These are phyloP conservation scores for Cyclanthera cordifolia DNA, from an alignment of 306 rosid species.

Conservation along the genomic window DNA sequence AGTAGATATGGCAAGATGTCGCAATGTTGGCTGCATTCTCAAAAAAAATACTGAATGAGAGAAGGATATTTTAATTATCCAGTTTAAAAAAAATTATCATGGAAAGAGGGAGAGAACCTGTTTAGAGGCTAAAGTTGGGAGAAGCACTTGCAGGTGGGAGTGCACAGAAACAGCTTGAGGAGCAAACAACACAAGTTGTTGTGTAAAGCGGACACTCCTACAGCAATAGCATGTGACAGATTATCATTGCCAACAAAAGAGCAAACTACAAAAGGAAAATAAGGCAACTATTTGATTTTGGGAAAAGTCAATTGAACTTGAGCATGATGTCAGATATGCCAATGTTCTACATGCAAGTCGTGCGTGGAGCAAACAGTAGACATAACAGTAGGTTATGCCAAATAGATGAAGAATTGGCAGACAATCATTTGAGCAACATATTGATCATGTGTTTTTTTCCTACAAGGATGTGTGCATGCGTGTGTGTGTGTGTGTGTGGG, in stretches of 20 bases:
- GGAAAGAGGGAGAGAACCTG: conserved; percentile 54
- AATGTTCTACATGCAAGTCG: neutral
- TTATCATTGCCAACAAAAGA: conserved; percentile 1
- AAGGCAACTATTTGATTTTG: neutral
- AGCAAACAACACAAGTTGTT: conserved; percentile 95
- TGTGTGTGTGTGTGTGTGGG: neutral
- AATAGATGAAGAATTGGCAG: neutral
- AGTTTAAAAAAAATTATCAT: too few relatives aligned
- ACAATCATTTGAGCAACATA: too few relatives aligned
- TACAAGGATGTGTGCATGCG: neutral
- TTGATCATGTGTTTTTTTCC: too few relatives aligned
- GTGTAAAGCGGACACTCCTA: conserved; percentile 95
- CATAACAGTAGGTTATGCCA: neutral
- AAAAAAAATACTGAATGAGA: neutral
- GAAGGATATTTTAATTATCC: neutral
- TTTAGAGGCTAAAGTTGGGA: conserved; percentile 40
- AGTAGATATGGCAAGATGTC: conserved; percentile 92
- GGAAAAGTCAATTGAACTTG: neutral
- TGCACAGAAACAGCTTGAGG: conserved; percentile 97
- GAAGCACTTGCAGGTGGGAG: conserved; percentile 44
- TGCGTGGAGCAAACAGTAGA: too few relatives aligned
- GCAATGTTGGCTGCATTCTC: conserved; percentile 65
- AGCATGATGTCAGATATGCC: neutral
- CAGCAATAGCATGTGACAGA: conserved; percentile 15
- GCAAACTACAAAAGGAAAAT: neutral